Evolutionary conservation across 805 yeast genomes (phyloP).

Genomic region (Myxozyma udenii): DNA sequence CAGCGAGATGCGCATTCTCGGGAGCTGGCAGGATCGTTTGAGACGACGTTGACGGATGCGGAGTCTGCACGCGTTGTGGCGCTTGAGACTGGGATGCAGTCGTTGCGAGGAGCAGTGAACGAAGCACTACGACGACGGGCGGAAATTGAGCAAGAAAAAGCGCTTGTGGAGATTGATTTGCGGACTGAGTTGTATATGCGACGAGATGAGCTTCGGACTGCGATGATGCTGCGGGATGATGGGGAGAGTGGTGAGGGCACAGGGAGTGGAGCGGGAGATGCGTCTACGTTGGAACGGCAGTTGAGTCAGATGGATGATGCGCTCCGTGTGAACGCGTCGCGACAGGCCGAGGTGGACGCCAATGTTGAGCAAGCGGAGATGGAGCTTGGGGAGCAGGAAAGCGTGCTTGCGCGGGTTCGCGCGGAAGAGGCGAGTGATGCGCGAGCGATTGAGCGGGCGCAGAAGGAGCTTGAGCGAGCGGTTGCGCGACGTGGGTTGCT

Average conservation of each 20-base stretch:
- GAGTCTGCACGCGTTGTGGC: constrained; percentile 48
- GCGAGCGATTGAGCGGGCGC: constrained; percentile 56
- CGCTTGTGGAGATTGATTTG: constrained; percentile 54
- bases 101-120: constrained; percentile 37
- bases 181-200: constrained; percentile 58
- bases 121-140: constrained; percentile 43
- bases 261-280: constrained; percentile 28
- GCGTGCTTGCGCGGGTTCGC: constrained; percentile 49
- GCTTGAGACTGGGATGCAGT: constrained; percentile 34
- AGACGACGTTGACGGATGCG: constrained; percentile 47
- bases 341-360: constrained; percentile 35
- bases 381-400: constrained; percentile 40
- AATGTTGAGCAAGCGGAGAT: constrained; percentile 26
- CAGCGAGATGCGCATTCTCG: constrained; percentile 45
- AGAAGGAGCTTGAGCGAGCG: constrained; percentile 61
- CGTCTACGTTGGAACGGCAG: constrained; percentile 32
- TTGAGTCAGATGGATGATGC: constrained; percentile 29
- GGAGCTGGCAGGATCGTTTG: constrained; percentile 56
- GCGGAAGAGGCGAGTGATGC: constrained; percentile 55
- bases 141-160: constrained; percentile 48
- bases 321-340: constrained; percentile 34
- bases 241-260: constrained; percentile 31
- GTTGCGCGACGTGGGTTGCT: constrained; percentile 62
- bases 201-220: constrained; percentile 40
- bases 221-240: constrained; percentile 26